phyloP scores from a whole-genome alignment of 2,329 filamentous ascomycete species.

The Zymoseptoria passerinii region DNA sequence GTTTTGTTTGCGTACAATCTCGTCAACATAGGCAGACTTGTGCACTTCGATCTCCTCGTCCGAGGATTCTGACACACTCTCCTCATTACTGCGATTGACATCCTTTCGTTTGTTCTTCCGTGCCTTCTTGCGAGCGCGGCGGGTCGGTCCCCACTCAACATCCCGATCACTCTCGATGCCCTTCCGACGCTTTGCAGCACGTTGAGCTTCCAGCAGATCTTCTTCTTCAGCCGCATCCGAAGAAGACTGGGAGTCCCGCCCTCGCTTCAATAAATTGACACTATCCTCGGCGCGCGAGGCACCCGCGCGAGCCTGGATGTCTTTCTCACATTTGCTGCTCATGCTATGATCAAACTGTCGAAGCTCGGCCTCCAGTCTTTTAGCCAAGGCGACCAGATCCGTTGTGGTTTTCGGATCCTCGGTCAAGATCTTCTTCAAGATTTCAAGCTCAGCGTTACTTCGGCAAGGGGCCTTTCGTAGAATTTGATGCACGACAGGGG shows the following conservation, averaged over 20 bases:
- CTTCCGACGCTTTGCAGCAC: constrained; percentile 5
- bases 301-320: not conserved
- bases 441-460: constrained; percentile 6
- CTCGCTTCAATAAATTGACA: constrained; percentile 3
- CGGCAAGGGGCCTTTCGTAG: constrained; percentile 1
- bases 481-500: constrained; percentile 5
- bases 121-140: not conserved
- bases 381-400: constrained; percentile 1
- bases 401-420: constrained; percentile 4
- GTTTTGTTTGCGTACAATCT: constrained; percentile 5
- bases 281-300: not conserved
- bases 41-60: constrained; percentile 1
- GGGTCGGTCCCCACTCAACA: not conserved
- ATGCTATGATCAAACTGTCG: not conserved
- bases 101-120: not conserved
- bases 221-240: constrained; percentile 6
- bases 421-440: constrained; percentile 7
- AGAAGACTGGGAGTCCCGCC: constrained; percentile 2
- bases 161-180: not conserved
- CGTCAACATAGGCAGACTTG: constrained; percentile 9
- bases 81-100: not conserved
- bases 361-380: constrained; percentile 3
- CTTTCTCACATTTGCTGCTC: not conserved
- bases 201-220: constrained; percentile 4
- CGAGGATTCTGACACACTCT: constrained; percentile 1